A percentile compares a stretch with the other conserved stretches of the same genome.
phyloP scores from a whole-genome alignment of 768 basidiomycete genomes.

The Solioccasus polychromus region DNA sequence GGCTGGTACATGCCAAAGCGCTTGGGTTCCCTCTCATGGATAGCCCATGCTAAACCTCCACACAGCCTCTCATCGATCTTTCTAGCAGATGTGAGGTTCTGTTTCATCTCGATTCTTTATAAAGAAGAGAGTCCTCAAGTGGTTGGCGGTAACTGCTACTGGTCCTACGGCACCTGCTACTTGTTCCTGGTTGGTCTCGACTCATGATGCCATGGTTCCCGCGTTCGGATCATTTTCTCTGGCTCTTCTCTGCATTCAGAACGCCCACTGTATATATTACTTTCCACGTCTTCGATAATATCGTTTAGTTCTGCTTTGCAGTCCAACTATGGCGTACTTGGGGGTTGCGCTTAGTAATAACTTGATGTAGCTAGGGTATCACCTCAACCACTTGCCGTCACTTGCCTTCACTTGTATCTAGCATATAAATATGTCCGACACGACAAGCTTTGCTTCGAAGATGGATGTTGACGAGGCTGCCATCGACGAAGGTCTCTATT shows the following conservation, averaged over 20 bases:
- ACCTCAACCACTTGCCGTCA: no score
- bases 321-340: no score
- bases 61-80: no score
- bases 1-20: constrained; percentile 14
- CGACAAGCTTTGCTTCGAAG: constrained; percentile 37
- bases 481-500: constrained; percentile 93
- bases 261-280: background rate
- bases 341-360: constrained; percentile 21
- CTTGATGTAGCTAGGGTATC: background rate
- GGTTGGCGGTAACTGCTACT: no score
- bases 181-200: no score
- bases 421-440: constrained; percentile 34
- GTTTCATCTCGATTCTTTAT: no score
- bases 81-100: no score
- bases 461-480: constrained; percentile 88
- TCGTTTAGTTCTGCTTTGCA: background rate
- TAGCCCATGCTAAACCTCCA: no score
- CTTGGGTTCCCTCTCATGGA: constrained; percentile 22
- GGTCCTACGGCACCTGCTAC: no score
- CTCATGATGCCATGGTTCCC: no score
- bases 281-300: background rate
- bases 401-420: constrained; percentile 2
- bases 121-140: no score
- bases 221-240: background rate
- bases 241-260: background rate